Conservation (phyloP, 2,329 filamentous ascomycete species). For the Exophiala sideris region DNA sequence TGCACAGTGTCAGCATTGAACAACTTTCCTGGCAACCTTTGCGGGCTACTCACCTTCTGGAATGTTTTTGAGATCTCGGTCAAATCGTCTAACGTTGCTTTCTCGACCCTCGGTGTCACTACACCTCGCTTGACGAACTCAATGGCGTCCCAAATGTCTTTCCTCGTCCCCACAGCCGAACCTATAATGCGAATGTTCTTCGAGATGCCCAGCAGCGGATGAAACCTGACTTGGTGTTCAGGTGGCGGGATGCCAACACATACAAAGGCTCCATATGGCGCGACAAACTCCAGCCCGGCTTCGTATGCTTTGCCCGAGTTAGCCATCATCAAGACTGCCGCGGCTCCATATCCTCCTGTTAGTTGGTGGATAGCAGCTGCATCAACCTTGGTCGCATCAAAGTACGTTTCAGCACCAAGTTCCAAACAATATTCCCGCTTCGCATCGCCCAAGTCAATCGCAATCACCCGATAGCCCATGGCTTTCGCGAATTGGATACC, state of each 20-base stretch:
- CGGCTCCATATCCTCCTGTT: conserved; percentile 20
- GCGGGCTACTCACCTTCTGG: conserved; percentile 12
- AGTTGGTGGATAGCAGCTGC: conserved; percentile 8
- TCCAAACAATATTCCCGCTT: conserved; percentile 33
- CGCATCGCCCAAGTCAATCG: conserved; percentile 37
- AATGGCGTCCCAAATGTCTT: conserved; percentile 24
- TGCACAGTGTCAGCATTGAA: not conserved
- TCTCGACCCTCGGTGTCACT: conserved; percentile 27
- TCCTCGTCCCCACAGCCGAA: conserved; percentile 23
- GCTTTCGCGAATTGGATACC: conserved; percentile 41
- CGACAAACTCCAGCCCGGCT: conserved; percentile 33
- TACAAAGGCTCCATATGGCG: conserved; percentile 40
- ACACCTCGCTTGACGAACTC: conserved; percentile 24
- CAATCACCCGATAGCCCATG: conserved; percentile 44
- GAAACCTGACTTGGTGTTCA: conserved; percentile 9
- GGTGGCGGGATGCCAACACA: conserved; percentile 35
- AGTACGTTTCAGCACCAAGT: conserved; percentile 38
- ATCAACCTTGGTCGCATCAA: conserved; percentile 31
- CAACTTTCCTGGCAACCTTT: not conserved
- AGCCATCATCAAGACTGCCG: conserved; percentile 19
- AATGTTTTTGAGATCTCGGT: conserved; percentile 16
- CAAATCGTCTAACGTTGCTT: conserved; percentile 22
- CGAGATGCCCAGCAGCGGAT: conserved; percentile 12
- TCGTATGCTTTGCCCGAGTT: conserved; percentile 19
- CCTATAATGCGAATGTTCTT: conserved; percentile 24